Base-by-base conservation (phyloP, 1,284 basidiomycete species). In the Cutaneotrichosporon dermatis region DNA sequence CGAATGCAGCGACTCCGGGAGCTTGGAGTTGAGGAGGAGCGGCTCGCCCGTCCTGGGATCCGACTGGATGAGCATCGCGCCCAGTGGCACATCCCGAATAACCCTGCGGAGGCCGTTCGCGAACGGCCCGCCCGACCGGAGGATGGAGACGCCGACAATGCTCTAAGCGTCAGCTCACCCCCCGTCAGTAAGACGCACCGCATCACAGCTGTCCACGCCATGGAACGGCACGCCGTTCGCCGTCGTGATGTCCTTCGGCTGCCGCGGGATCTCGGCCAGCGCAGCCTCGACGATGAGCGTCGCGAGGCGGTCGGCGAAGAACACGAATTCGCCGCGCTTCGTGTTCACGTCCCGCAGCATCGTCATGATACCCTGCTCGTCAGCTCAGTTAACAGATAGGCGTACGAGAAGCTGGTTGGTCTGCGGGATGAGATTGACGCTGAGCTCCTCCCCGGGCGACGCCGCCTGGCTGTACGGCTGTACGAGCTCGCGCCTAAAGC, bases 291-390 rank as follows among this genome's bases (percentile, higher is more conserved):
- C 85, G 37, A 98, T 80, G 41, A 92, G 79, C 0, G 89, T 92
- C 0, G 92, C 86, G 8, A 98, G 79, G 15, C 94, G 83, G 74
- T 97, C 92, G 8, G 73, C 71, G 63, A 76, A 74, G 58, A 79
- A 79, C 60, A 79, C 75, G 62, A 97, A 98, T 70, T 96, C 92
- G 65, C 89, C 88, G 34, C 86, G 82, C 8, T 80, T 79, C 0
- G 90, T 89, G 7, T 79, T 81, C 60, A 80, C 80, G 68, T 92
- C 86, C 36, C 94, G 84, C 37, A 97, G 75, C 40, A 90, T 86
- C 0, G 93, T 96, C 74, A 89, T 87, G 13, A 95, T 92, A 0
- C 91, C 91, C 90, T 94, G 67, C n/a, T n/a, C n/a, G n/a, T n/a
- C n/a, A n/a, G n/a, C n/a, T n/a, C n/a, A n/a, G n/a, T n/a, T n/a